These are phyloP conservation scores for Brasilioporus rufonigricans DNA, from an alignment of 768 basidiomycete species.

Conservation along the genomic window DNA sequence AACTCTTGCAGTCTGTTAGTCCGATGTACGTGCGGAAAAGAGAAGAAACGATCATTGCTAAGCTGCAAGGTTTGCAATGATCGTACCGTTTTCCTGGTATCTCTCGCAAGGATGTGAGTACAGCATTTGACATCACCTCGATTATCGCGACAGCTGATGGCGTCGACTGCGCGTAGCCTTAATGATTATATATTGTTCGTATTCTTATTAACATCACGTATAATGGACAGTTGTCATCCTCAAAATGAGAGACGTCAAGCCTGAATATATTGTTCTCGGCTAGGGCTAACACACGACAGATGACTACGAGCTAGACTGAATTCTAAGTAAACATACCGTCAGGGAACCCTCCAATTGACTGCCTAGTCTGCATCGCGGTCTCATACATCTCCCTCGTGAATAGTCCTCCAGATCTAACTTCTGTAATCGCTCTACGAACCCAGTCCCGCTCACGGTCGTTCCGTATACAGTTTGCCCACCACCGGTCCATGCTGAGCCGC, in stretches of 20 bases:
- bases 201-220: conserved; percentile 16
- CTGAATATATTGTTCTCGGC: background rate
- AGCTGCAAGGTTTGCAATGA: conserved; percentile 43
- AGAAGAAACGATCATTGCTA: conserved; percentile 46
- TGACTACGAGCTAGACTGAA: background rate
- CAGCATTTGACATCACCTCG: background rate
- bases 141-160: conserved; percentile 4
- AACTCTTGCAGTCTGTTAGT: conserved; percentile 53
- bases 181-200: background rate
- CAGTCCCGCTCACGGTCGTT: conserved; percentile 56
- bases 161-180: background rate
- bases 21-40: conserved; percentile 48
- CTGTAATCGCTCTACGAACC: conserved; percentile 48
- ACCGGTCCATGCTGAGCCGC: conserved; percentile 65
- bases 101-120: conserved; percentile 9
- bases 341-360: conserved; percentile 16
- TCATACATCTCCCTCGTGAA: conserved; percentile 63
- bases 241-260: background rate
- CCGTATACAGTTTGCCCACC: conserved; percentile 76
- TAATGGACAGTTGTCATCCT: background rate
- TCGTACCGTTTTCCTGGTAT: background rate
- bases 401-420: conserved; percentile 44
- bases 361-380: conserved; percentile 42
- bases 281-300: background rate
- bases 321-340: background rate